phyloP scores from a whole-genome alignment of 306 rosid species.

The peach (Prunus persica) region DNA sequence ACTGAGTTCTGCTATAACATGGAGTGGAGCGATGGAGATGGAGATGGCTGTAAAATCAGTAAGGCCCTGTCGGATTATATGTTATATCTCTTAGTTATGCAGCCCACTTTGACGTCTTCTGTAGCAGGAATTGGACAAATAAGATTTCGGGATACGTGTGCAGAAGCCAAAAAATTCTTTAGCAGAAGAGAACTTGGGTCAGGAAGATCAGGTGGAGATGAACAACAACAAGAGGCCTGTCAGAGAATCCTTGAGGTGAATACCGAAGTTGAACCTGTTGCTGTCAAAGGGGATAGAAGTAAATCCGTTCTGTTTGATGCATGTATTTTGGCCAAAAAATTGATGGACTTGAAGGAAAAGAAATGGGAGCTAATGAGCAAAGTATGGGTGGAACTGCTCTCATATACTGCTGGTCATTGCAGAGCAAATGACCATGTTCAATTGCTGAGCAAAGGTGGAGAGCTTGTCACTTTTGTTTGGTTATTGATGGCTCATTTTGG shows the following conservation, averaged over 20 bases:
- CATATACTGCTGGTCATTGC: slow-evolving; percentile 21
- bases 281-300: slow-evolving; percentile 20
- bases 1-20: slow-evolving; percentile 26
- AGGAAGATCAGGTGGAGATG: background rate
- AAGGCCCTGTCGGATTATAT: slow-evolving; percentile 40
- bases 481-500: slow-evolving; percentile 32
- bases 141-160: slow-evolving; percentile 30
- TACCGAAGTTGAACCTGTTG: background rate
- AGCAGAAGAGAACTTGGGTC: slow-evolving; percentile 1
- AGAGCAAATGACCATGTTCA: slow-evolving; percentile 15
- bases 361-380: slow-evolving; percentile 16
- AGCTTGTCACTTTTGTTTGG: slow-evolving; percentile 27
- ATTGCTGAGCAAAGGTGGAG: slow-evolving; percentile 26
- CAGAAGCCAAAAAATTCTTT: slow-evolving; percentile 35
- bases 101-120: slow-evolving; percentile 30
- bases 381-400: slow-evolving; percentile 30
- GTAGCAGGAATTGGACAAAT: slow-evolving; percentile 33
- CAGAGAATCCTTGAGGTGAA: background rate
- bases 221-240: background rate
- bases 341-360: background rate
- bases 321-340: slow-evolving; percentile 7
- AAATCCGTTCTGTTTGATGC: slow-evolving; percentile 30
- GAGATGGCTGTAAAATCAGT: background rate
- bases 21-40: background rate
- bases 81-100: slow-evolving; percentile 40